Evolutionary conservation across 1,139 yeast species (phyloP).

Genomic region (Sugiyamaella castrensis): DNA sequence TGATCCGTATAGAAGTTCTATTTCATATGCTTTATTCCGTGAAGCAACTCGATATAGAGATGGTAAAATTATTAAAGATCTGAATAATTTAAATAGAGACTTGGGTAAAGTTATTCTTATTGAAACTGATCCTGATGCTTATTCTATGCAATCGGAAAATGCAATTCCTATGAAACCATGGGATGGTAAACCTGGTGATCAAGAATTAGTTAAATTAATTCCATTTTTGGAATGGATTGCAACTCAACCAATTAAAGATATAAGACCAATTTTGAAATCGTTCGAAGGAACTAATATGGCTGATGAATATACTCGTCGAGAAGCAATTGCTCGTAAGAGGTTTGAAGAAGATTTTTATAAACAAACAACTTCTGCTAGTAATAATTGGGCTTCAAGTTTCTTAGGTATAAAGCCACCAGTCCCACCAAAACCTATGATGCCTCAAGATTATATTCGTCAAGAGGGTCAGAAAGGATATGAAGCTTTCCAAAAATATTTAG

Average conservation of each 20-base stretch:
- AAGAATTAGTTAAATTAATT: conserved; percentile 66
- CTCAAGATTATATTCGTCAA: conserved; percentile 85
- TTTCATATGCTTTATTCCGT: conserved; percentile 82
- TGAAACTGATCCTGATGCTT: conserved; percentile 73
- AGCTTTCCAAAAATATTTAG: conserved; percentile 74
- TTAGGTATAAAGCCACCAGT: conserved; percentile 59
- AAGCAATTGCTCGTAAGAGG: conserved; percentile 63
- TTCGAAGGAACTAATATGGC: conserved; percentile 58
- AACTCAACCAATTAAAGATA: conserved; percentile 84
- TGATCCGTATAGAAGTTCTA: conserved; percentile 89
- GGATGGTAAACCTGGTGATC: conserved; percentile 83
- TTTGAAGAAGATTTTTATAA: conserved; percentile 67
- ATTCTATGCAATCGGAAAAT: conserved; percentile 85
- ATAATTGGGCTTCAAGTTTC: conserved; percentile 56
- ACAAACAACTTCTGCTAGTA: conserved; percentile 38
- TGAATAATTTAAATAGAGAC: conserved; percentile 87
- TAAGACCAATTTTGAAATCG: conserved; percentile 79
- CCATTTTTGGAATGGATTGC: conserved; percentile 95
- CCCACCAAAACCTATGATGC: conserved; percentile 71
- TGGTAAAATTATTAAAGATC: conserved; percentile 72
- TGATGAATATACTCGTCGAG: conserved; percentile 80
- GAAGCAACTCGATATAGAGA: conserved; percentile 91
- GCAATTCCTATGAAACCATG: conserved; percentile 80
- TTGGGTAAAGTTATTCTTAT: conserved; percentile 73
- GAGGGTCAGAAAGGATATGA: conserved; percentile 90